Percentiles rank a stretch among this genome's conserved stretches.
These are phyloP conservation scores for Paramecium primaurelia DNA, from an alignment of 73 alveolate species.

Conservation along the genomic window DNA sequence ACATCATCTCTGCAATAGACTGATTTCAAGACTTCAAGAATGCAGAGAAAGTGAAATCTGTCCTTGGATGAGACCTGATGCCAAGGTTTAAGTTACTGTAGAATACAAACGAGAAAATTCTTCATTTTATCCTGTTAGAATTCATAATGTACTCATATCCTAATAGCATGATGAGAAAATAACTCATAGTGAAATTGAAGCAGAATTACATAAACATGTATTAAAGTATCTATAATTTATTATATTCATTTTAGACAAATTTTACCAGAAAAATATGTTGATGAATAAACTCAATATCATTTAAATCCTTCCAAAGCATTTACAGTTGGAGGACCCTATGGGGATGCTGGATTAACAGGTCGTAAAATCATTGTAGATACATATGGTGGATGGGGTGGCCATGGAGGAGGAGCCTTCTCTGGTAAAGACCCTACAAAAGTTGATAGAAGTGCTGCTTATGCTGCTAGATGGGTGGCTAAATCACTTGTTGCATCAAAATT, in stretches of 20 bases:
- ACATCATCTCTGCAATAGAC: constrained; percentile 86
- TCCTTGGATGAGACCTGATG: constrained; percentile 98
- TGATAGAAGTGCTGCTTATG: constrained; percentile 98
- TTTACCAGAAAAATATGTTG: constrained; percentile 84
- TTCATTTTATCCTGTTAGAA: constrained; percentile 81
- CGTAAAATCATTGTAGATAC: constrained; percentile 95
- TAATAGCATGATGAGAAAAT: constrained; percentile 93
- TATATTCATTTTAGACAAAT: constrained; percentile 49
- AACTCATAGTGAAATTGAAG: constrained; percentile 73
- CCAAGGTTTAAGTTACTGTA: constrained; percentile 96
- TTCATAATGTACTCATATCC: constrained; percentile 93
- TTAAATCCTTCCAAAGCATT: constrained; percentile 95
- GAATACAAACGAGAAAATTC: constrained; percentile 90
- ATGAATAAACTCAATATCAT: constrained; percentile 82
- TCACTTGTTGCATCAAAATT: constrained; percentile 83
- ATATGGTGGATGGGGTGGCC: constrained; percentile 98
- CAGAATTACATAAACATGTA: constrained; percentile 79
- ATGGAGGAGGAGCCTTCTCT: constrained; percentile 97
- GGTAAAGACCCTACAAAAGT: constrained; percentile 98
- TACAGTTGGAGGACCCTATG: constrained; percentile 98
- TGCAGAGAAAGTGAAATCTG: constrained; percentile 84
- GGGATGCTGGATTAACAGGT: constrained; percentile 99
- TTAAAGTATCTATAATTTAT: constrained; percentile 57
- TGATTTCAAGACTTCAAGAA: constrained; percentile 88
- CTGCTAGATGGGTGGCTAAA: constrained; percentile 97